phyloP scores from a whole-genome alignment of 2,329 filamentous ascomycete genomes.

The Fusarium keratoplasticum region DNA sequence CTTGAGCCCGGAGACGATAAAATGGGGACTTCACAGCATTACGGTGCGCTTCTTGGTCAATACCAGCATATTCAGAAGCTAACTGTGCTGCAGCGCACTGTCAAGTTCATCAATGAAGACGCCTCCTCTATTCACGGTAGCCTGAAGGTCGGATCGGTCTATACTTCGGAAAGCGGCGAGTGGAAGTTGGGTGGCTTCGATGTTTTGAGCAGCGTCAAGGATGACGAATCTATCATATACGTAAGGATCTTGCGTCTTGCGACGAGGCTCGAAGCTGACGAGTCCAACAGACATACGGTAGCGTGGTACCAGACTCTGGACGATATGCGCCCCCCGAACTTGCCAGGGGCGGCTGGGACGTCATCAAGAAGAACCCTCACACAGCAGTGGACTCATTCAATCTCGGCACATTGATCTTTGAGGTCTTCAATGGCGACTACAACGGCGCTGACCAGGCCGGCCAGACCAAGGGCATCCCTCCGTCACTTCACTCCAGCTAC shows the following conservation, averaged over 20 bases:
- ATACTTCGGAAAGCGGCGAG: constrained; percentile 94
- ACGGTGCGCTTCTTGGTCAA: constrained; percentile 66
- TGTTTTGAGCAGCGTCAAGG: constrained; percentile 92
- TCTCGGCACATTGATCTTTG: constrained; percentile 85
- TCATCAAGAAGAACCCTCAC: constrained; percentile 84
- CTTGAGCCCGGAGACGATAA: constrained; percentile 89
- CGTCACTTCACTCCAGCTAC: constrained; percentile 90
- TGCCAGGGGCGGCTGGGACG: constrained; percentile 88
- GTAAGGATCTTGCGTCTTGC: constrained; percentile 53
- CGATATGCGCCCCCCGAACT: constrained; percentile 91
- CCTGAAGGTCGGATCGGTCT: constrained; percentile 86
- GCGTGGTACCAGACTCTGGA: constrained; percentile 84
- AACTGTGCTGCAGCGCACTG: constrained; percentile 72
- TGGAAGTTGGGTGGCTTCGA: constrained; percentile 98
- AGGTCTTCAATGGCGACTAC: constrained; percentile 91
- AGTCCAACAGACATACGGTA: constrained; percentile 78
- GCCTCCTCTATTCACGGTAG: constrained; percentile 91
- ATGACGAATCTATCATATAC: constrained; percentile 94
- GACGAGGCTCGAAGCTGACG: constrained; percentile 15
- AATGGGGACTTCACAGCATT: constrained; percentile 92
- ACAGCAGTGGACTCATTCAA: constrained; percentile 89
- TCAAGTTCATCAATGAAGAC: constrained; percentile 97
- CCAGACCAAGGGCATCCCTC: constrained; percentile 87
- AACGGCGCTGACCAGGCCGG: constrained; percentile 81
- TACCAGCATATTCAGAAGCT: constrained; percentile 16